A percentile compares a stretch with the other conserved stretches of the same genome.
phyloP scores from a whole-genome alignment of 2,329 filamentous ascomycete genomes.

The Penicillium concentricum region DNA sequence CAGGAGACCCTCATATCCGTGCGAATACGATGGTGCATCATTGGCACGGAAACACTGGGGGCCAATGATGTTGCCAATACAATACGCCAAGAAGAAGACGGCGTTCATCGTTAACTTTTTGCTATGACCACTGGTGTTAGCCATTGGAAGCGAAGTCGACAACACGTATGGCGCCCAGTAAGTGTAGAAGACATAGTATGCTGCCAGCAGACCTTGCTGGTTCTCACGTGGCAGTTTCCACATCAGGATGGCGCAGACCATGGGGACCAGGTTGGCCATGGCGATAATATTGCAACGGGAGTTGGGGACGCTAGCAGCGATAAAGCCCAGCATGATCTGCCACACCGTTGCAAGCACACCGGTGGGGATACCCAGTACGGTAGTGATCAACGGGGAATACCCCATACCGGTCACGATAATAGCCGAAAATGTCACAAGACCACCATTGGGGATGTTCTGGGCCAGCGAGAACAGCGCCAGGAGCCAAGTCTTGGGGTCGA shows the following conservation, averaged over 20 bases:
- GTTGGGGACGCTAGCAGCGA: conserved; percentile 15
- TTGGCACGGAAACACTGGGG: conserved; percentile 13
- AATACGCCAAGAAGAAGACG: conserved; percentile 27
- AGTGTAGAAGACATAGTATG: conserved; percentile 41
- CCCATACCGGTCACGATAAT: conserved; percentile 30
- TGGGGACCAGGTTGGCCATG: conserved; percentile 25
- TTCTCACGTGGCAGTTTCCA: conserved; percentile 38
- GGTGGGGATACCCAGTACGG: conserved; percentile 29
- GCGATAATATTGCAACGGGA: conserved; percentile 27
- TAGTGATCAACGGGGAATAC: conserved; percentile 22
- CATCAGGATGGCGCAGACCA: conserved; percentile 31
- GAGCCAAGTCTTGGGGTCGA: conserved; percentile 34
- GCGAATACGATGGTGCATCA: conserved; percentile 22
- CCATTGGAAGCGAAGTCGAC: conserved; percentile 30
- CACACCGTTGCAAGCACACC: conserved; percentile 28
- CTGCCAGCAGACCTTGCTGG: conserved; percentile 34
- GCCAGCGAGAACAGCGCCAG: conserved; percentile 18
- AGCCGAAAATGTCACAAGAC: conserved; percentile 29
- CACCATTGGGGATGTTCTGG: conserved; percentile 31
- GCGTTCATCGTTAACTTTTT: conserved; percentile 31
- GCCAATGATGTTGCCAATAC: conserved; percentile 26
- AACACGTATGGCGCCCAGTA: conserved; percentile 37
- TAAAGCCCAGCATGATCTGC: conserved; percentile 21
- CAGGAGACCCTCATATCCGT: conserved; percentile 22
- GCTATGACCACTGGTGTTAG: conserved; percentile 28